phyloP scores from a whole-genome alignment of 768 basidiomycete genomes.

The Myochromella boudieri region DNA sequence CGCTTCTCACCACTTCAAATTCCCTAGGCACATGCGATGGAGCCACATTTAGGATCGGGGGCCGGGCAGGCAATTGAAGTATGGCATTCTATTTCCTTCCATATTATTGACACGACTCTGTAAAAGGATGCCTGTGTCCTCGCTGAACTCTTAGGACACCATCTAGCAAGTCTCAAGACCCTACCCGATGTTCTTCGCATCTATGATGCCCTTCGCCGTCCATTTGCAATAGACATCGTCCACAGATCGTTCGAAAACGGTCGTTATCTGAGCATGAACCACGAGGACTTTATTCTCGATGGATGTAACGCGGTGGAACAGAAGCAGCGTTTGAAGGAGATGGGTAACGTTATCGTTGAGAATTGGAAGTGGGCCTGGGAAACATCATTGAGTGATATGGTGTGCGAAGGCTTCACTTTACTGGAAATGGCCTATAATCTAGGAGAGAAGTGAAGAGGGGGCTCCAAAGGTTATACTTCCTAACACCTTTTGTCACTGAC shows the following conservation, averaged over 20 bases:
- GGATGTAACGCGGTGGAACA: constrained; percentile 17
- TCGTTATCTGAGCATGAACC: constrained; percentile 15
- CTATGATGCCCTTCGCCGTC: constrained; percentile 36
- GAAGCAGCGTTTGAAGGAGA: constrained; percentile 20
- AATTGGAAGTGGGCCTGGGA: constrained; percentile 45
- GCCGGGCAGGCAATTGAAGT: constrained; percentile 51
- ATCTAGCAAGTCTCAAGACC: constrained; percentile 11
- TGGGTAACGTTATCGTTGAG: constrained; percentile 28
- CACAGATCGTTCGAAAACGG: constrained; percentile 17
- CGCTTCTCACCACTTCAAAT: not conserved
- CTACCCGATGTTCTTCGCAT: constrained; percentile 27
- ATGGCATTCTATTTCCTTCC: not conserved
- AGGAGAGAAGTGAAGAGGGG: too few relatives aligned
- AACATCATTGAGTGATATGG: constrained; percentile 27
- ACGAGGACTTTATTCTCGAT: constrained; percentile 21
- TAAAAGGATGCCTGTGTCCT: constrained; percentile 38
- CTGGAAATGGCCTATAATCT: too few relatives aligned
- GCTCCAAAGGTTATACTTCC: too few relatives aligned
- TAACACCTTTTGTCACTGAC: too few relatives aligned
- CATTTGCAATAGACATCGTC: constrained; percentile 29
- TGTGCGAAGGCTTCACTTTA: constrained; percentile 18
- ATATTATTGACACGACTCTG: not conserved
- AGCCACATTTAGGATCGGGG: constrained; percentile 46
- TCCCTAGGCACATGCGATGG: constrained; percentile 42
- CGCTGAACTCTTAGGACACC: constrained; percentile 23